phyloP scores from a whole-genome alignment of 176 grass and related monocot species.

The Eremochloa ophiuroides region DNA sequence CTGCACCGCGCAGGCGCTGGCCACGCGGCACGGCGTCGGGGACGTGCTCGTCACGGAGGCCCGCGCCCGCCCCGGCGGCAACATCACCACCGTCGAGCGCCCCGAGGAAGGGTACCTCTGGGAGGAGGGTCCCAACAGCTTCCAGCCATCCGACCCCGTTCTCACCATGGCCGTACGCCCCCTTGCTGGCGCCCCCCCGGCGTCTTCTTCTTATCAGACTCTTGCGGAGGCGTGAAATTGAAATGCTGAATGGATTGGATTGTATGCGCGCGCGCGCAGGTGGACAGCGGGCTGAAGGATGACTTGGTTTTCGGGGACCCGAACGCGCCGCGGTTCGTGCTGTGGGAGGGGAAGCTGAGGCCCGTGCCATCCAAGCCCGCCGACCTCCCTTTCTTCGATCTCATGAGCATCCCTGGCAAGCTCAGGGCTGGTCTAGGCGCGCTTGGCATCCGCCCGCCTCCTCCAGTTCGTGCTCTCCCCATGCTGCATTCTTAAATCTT shows the following conservation, averaged over 20 bases:
- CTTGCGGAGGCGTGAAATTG: not conserved
- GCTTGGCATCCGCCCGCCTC: constrained; percentile 69
- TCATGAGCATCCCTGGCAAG: constrained; percentile 82
- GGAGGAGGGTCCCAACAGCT: constrained; percentile 97
- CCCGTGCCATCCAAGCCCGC: constrained; percentile 80
- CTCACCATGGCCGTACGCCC: constrained; percentile 66
- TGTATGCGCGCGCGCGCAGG: constrained; percentile 41
- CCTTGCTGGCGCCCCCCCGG: not conserved
- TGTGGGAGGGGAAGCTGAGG: constrained; percentile 76
- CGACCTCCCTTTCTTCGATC: constrained; percentile 78
- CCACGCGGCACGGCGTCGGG: constrained; percentile 42
- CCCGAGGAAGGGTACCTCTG: constrained; percentile 71
- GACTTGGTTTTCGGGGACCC: constrained; percentile 95
- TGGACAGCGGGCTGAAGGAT: constrained; percentile 78
- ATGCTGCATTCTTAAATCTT: not conserved
- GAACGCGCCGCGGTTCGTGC: constrained; percentile 76
- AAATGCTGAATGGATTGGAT: not conserved
- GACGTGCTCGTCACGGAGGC: constrained; percentile 83
- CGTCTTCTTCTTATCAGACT: not conserved
- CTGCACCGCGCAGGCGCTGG: constrained; percentile 83
- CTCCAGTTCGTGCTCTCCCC: constrained; percentile 78
- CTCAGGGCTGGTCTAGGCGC: constrained; percentile 82
- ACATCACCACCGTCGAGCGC: constrained; percentile 81
- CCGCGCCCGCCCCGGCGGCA: constrained; percentile 60
- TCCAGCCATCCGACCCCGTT: constrained; percentile 86